Base-by-base conservation (phyloP, 2,329 filamentous ascomycete genomes). In the Harringtonia lauricola region DNA sequence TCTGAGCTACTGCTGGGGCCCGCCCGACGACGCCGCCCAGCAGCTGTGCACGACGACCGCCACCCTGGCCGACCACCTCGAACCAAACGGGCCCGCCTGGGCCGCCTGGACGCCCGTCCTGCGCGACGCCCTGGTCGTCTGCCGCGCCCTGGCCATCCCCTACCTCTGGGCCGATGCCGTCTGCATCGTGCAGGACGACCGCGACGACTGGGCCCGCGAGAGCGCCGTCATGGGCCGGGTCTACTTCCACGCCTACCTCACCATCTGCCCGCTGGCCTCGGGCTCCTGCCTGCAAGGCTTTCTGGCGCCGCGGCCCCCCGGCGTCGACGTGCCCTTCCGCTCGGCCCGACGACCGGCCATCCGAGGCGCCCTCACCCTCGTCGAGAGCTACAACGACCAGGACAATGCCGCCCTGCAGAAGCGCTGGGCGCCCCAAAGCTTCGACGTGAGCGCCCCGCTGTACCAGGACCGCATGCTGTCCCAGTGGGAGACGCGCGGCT, bases 121-220 rank as follows among this genome's bases (percentile, higher is more conserved):
- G 8, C 28, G 29, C n/a, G 42, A 44, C 15, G 42, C 42, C 7
- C 7, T 44, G 4, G 15, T 14, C 10, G 30, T 33, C 10, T 39
- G 36, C 21, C 22, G 36, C 14, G 8, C 10, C 18, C 19, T 42
- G 8, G 31, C 17, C 24, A 36, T 42, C n/a, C 31, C 30, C 12
- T 45, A 45, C 17, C 22, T 31, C 18, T 36, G 31, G 19, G 26
- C 39, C 13, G 39, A 76, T 75, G 54, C 39, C 12, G n/a, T 45
- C 9, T 47, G 36, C n/a, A 44, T 40, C 34, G 18, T 39, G 1
- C 41, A 43, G n/a, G 44, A 39, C 15, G 28, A 38, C 28, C 19
- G 18, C 9, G 7, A 30, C 6, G 42, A 44, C 33, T 36, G 31
- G 37, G 19, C 26, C 5, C 22, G 33, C 17, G 37, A 44, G 42